These are phyloP conservation scores for Pythium oligandrum DNA, from an alignment of 352 stramenopile genomes.

Conservation along the genomic window DNA sequence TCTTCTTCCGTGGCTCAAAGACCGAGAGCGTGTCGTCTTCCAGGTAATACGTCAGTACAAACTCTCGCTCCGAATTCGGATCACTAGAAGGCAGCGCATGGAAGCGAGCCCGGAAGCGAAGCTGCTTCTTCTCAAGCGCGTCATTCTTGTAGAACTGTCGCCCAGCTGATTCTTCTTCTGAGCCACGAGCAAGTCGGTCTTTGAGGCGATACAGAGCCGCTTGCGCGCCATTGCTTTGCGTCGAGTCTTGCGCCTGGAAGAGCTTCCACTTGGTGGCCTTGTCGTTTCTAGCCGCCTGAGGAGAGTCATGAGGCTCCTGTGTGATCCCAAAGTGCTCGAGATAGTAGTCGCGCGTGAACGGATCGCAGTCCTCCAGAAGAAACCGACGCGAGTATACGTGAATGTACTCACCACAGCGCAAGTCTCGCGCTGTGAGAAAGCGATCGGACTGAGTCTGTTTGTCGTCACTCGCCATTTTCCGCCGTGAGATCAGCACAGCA, in stretches of 20 bases:
- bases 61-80: conserved; percentile 45
- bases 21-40: conserved; percentile 75
- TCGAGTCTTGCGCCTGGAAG: conserved; percentile 26
- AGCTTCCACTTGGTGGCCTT: conserved; percentile 48
- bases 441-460: conserved; percentile 17
- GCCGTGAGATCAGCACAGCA: conserved; percentile 75
- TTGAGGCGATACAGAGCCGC: background rate
- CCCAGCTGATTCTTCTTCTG: conserved; percentile 2
- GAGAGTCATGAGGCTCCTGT: conserved; percentile 52
- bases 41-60: conserved; percentile 78
- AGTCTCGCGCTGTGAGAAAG: conserved; percentile 56
- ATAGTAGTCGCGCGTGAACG: conserved; percentile 90
- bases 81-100: conserved; percentile 27
- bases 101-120: conserved; percentile 72
- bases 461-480: conserved; percentile 49
- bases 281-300: background rate
- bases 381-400: conserved; percentile 81
- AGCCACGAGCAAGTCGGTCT: background rate
- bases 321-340: conserved; percentile 72
- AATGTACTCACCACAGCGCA: conserved; percentile 83
- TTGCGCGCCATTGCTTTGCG: background rate
- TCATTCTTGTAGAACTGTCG: conserved; percentile 32
- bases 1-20: conserved; percentile 63
- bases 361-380: conserved; percentile 89
- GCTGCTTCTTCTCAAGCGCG: conserved; percentile 53